Evolutionary conservation across 108 stramenopile genomes (phyloP).

Genomic region (Discostella pseudostelligera): DNA sequence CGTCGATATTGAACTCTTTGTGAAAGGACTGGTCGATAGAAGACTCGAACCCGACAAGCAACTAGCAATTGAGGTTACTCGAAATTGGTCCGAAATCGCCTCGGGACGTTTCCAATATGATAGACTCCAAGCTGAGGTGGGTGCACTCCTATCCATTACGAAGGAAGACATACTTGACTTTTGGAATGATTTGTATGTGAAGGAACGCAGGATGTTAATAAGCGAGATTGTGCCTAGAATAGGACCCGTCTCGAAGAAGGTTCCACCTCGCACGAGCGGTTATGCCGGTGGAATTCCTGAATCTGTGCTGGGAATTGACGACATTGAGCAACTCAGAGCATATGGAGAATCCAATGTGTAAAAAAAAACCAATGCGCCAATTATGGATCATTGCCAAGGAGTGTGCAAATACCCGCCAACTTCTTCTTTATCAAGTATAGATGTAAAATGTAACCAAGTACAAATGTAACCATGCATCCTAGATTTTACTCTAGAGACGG

Average conservation of each 20-base stretch:
- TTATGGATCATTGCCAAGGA: too few relatives aligned
- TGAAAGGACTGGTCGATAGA: conserved; percentile 70
- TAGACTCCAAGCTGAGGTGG: conserved; percentile 65
- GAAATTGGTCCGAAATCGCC: conserved; percentile 85
- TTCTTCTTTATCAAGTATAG: too few relatives aligned
- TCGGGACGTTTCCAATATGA: conserved; percentile 74
- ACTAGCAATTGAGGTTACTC: conserved; percentile 69
- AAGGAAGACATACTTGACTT: conserved; percentile 75
- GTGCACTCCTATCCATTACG: conserved; percentile 57
- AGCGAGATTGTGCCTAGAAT: conserved; percentile 66
- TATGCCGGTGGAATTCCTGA: conserved; percentile 30
- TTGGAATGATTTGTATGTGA: conserved; percentile 64
- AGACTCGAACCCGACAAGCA: conserved; percentile 85
- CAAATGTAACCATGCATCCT: too few relatives aligned
- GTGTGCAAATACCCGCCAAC: too few relatives aligned
- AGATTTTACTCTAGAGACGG: too few relatives aligned
- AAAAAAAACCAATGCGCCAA: too few relatives aligned
- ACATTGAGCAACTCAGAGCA: conserved; percentile 56
- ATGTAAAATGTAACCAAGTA: too few relatives aligned
- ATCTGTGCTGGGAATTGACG: conserved; percentile 60
- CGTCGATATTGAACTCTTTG: conserved; percentile 62
- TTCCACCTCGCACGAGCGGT: conserved; percentile 54
- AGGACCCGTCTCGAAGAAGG: conserved; percentile 56
- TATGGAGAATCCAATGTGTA: conserved; percentile 50
- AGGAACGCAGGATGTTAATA: conserved; percentile 62